Conservation (phyloP, 306 rosid species). For the Medicago lupulina region DNA sequence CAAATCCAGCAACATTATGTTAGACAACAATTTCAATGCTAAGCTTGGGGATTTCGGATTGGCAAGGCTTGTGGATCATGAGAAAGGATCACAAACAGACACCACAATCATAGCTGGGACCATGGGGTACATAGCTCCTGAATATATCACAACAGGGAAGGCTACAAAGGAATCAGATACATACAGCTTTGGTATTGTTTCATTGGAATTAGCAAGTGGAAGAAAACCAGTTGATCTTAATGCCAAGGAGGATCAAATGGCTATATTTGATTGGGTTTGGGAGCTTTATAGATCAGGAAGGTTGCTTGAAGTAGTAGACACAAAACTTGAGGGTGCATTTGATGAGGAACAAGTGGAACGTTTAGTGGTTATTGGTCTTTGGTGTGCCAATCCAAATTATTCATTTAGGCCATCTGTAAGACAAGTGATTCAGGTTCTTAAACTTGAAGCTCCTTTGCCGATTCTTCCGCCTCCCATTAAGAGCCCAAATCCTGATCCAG, state of each 20-base stretch:
- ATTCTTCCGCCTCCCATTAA: not conserved
- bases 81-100: not conserved
- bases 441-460: conserved; percentile 19
- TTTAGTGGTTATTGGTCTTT: conserved; percentile 20
- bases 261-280: conserved; percentile 28
- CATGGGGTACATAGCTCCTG: conserved; percentile 28
- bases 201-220: conserved; percentile 39
- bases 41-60: conserved; percentile 22
- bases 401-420: conserved; percentile 28
- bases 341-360: conserved; percentile 6
- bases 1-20: conserved; percentile 23
- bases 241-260: conserved; percentile 3
- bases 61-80: conserved; percentile 20
- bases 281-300: conserved; percentile 23
- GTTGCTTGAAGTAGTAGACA: conserved; percentile 10
- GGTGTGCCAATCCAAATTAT: conserved; percentile 28
- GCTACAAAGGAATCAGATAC: conserved; percentile 15
- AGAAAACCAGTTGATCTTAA: conserved; percentile 36
- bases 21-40: conserved; percentile 25
- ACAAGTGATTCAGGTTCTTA: conserved; percentile 28
- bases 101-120: conserved; percentile 20
- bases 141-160: conserved; percentile 21
- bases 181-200: conserved; percentile 31
- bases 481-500: not conserved
- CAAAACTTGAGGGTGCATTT: not conserved